Base-by-base conservation (phyloP, 1,284 basidiomycete species). In the Microbotryum lychnidis-dioicae region DNA sequence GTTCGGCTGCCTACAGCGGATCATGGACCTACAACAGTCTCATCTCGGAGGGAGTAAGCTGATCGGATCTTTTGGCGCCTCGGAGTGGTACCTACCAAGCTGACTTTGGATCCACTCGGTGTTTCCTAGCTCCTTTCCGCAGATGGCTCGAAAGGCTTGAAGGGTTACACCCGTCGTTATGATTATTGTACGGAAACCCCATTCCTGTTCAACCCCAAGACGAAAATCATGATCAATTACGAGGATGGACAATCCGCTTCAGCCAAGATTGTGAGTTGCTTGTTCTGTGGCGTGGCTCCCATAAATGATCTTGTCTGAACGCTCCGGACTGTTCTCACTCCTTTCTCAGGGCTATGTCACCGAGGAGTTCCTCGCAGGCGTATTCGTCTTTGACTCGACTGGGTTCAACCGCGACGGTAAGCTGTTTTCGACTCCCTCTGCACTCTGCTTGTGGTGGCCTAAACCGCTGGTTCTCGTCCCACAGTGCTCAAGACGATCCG, bases 11-110 rank as follows among this genome's bases (percentile, higher is more conserved):
- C 20, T 53, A 27, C 51, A 53, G 31, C 20, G 51, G 51, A 53
- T 14, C 25, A 29, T 53, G 51, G 51, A 53, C 51, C 12, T 53
- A 53, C 51, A 53, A 53, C 25, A 53, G 25, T n/a, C 33, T 53
- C n/a, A 53, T 53, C 20, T 29, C n/a, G n/a, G 8, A 25, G n/a
- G 51, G 51, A 12, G 37, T 42, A 42, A 42, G 37, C 37, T 42
- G 37, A 12, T 16, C 16, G 4, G 16, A 18, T 1, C 37, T 42
- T 42, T 42, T 42, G 37, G 16, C 14, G 37, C 37, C 37, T 42
- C 37, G 16, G 12, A 9, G 37, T 42, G 31, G 31, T 31, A 31
- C 16, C 16, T 18, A 42, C 37, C 37, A 42, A 42, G 37, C 37
- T 42, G 37, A 42, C 16, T 42, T 42, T 16, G 37, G 37, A 18